Evolutionary conservation across 257 asterid genomes (phyloP).

Genomic region (Rehmannia glutinosa): DNA sequence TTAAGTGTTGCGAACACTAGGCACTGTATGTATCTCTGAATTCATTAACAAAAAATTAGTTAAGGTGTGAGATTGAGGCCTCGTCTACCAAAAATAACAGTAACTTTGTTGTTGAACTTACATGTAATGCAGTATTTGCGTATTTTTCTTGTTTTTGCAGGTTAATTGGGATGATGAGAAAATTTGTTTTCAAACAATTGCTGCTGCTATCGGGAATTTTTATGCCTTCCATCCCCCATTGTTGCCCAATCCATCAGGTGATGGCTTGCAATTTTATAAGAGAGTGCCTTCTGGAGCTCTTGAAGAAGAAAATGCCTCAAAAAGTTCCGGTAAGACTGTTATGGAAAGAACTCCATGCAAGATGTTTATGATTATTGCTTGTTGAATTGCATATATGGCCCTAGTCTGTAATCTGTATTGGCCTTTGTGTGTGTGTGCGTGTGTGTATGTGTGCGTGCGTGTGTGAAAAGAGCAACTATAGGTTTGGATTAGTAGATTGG

Average conservation of each 20-base stretch:
- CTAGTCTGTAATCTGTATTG: too few species aligned
- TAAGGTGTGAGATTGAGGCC: neutral
- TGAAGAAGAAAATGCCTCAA: constrained; percentile 34
- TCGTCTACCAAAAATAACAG: neutral
- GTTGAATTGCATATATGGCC: too few species aligned
- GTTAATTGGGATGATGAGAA: constrained; percentile 91
- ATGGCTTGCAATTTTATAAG: constrained; percentile 70
- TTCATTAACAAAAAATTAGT: neutral
- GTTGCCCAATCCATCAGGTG: constrained; percentile 88
- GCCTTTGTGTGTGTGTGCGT: neutral
- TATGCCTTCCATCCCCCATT: constrained; percentile 93
- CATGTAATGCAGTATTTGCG: constrained; percentile 7
- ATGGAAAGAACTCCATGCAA: constrained; percentile 12
- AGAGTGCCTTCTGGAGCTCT: constrained; percentile 34
- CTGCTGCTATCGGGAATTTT: constrained; percentile 91
- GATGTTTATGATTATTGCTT: too few species aligned
- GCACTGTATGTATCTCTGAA: neutral
- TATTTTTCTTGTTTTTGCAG: constrained; percentile 34
- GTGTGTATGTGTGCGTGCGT: too few species aligned
- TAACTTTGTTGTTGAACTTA: constrained; percentile 5
- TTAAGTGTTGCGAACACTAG: neutral
- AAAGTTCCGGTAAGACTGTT: constrained; percentile 36
- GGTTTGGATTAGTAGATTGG: too few species aligned
- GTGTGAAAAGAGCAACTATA: too few species aligned
- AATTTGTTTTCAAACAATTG: constrained; percentile 80